A percentile compares a stretch with the other conserved stretches of the same genome.
phyloP scores from a whole-genome alignment of 225 moss, liverwort and hornwort genomes.

The Straminergon stramineum region DNA sequence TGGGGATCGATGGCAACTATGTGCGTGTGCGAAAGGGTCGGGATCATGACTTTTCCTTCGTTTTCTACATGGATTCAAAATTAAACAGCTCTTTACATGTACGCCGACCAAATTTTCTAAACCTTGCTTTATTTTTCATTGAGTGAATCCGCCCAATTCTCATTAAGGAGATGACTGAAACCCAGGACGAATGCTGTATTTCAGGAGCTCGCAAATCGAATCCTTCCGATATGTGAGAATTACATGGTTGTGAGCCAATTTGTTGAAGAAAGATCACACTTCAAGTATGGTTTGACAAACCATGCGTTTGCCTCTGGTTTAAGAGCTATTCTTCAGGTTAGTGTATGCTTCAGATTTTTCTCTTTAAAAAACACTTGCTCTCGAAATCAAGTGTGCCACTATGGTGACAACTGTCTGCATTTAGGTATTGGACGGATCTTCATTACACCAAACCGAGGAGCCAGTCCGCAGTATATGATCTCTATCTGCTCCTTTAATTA shows the following conservation, averaged over 20 bases:
- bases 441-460: background rate
- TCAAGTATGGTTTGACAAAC: slow-evolving; percentile 81
- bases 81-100: slow-evolving; percentile 83
- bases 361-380: background rate
- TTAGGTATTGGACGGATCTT: background rate
- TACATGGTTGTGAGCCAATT: slow-evolving; percentile 82
- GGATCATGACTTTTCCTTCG: slow-evolving; percentile 50
- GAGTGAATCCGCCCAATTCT: background rate
- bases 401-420: background rate
- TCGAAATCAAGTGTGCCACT: background rate
- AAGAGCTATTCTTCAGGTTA: slow-evolving; percentile 80
- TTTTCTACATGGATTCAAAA: slow-evolving; percentile 60
- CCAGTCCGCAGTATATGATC: background rate
- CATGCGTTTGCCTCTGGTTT: slow-evolving; percentile 92
- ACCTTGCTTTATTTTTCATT: background rate
- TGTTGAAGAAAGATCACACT: slow-evolving; percentile 70
- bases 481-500: background rate
- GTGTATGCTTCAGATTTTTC: background rate
- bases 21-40: slow-evolving; percentile 70
- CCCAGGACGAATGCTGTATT: background rate
- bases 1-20: slow-evolving; percentile 89
- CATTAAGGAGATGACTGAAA: background rate
- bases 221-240: slow-evolving; percentile 80
- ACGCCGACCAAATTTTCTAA: background rate
- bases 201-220: slow-evolving; percentile 76